Base-by-base conservation (phyloP, 129 eudicot genomes). In the Saussurea involucrata region DNA sequence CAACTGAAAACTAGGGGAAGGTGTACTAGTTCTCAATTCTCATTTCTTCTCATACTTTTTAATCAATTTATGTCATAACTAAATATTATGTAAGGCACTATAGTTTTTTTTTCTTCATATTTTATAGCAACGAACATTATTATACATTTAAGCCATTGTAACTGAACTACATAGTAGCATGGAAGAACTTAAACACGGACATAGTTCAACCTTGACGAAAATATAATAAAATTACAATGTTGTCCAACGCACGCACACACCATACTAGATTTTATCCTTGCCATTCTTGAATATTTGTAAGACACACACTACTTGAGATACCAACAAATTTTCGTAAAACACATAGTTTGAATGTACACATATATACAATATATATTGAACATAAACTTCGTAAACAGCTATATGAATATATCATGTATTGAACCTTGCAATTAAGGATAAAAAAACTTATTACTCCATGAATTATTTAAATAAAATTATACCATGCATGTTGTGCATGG, bases 1-100 rank as follows among this genome's bases (percentile, higher is more conserved):
- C 53, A 63, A 44, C 22, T 28, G 21, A 79, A 70, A 24, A 44
- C 55, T 71, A 29, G 73, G 20, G 67, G 18, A 71, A 44, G 73
- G 20, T 22, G n/a, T 31, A 71, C 22, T 72, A 11, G 58, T 79
- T 44, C 69, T 63, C 67, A 63, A 71, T 28, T 36, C 25, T 11
- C 31, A 12, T 57, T 73, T 31, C 21, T 61, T 18, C 49, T 44
- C 17, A 10, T 6, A 71, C n/a, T 5, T 46, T 46, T 46, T 46
- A 46, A 46, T 46, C 18, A 46, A 13, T 13, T 46, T 15, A 1
- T 46, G 13, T 46, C 17, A 3, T 46, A 42, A 11, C 53, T 42
- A 1, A 42, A 42, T 42, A 42, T 42, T 42, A 44, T 44, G 13
- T 12, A 10, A 34, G 44, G 8, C 44, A 8, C 8, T 37, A 37